Percentiles rank a stretch among this genome's conserved stretches.
Evolutionary conservation across 495 filamentous ascomycete genomes (phyloP).

Genomic region (Pseudevernia furfuracea): DNA sequence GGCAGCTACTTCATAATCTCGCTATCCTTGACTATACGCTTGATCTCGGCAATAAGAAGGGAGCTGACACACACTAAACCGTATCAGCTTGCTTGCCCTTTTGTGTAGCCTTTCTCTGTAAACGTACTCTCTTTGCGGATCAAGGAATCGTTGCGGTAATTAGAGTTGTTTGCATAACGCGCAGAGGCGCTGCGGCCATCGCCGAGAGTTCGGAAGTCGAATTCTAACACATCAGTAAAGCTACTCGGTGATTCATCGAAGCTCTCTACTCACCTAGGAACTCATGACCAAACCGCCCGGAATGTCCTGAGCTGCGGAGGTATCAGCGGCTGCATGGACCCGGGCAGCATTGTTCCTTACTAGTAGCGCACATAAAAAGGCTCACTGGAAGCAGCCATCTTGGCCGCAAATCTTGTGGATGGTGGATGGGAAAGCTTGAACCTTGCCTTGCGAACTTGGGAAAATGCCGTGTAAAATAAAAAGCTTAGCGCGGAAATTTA

Average conservation of each 20-base stretch:
- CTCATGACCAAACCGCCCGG: constrained; percentile 95
- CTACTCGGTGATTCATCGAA: not conserved
- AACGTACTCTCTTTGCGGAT: constrained; percentile 98
- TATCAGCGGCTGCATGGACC: constrained; percentile 45
- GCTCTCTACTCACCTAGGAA: constrained; percentile 66
- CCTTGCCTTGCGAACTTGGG: not conserved
- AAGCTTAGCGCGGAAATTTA: constrained; percentile 18
- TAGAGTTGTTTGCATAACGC: constrained; percentile 98
- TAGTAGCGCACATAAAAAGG: constrained; percentile 97
- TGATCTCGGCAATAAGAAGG: constrained; percentile 87
- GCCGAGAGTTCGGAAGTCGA: constrained; percentile 87
- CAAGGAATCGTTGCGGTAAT: constrained; percentile 96
- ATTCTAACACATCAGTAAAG: constrained; percentile 57
- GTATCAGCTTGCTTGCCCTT: constrained; percentile 12
- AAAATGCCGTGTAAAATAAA: constrained; percentile 6
- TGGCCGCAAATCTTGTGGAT: not conserved
- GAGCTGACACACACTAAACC: constrained; percentile 87
- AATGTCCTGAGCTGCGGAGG: constrained; percentile 77
- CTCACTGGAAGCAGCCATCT: constrained; percentile 54
- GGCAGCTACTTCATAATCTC: constrained; percentile 87
- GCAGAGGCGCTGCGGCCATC: constrained; percentile 94
- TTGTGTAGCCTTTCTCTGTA: not conserved
- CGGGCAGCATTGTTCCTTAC: constrained; percentile 48
- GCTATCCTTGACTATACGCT: constrained; percentile 92
- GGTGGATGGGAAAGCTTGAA: not conserved